Conservation (phyloP, 116 monocot species). For the Trichopus zeylanicus region DNA sequence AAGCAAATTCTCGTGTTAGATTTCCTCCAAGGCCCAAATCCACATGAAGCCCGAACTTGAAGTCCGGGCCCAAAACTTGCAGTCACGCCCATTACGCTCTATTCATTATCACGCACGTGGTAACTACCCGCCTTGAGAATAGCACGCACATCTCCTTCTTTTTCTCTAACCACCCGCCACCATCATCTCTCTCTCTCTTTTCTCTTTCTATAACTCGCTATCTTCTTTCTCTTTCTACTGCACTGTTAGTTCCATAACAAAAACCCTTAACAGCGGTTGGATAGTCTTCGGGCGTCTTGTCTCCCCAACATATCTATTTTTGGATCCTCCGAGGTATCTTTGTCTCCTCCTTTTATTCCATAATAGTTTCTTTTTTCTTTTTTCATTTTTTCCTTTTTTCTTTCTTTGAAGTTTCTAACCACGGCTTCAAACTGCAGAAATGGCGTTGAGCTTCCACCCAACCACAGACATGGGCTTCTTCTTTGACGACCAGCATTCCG, state of each 20-base stretch:
- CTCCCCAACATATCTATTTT: neutral
- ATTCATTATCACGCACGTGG: too few species aligned
- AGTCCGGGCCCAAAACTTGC: too few species aligned
- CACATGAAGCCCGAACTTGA: too few species aligned
- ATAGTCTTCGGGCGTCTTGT: neutral
- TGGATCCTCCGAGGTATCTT: neutral
- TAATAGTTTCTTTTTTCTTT: too few species aligned
- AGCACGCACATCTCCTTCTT: neutral
- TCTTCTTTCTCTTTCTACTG: neutral
- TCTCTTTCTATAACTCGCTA: neutral
- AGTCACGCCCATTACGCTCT: too few species aligned
- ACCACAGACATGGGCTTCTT: neutral
- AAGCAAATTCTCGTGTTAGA: too few species aligned
- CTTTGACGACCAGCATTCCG: neutral
- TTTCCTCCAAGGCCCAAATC: too few species aligned
- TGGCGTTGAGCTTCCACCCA: neutral
- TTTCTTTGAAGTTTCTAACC: too few species aligned
- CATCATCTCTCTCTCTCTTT: neutral
- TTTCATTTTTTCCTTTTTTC: too few species aligned
- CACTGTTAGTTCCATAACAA: too few species aligned
- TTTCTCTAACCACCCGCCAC: neutral
- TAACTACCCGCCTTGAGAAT: neutral
- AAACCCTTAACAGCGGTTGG: constrained; percentile 1
- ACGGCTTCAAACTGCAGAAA: too few species aligned
- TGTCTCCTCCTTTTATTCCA: neutral